Percentiles rank a stretch among this genome's conserved stretches.
phyloP scores from a whole-genome alignment of 495 filamentous ascomycete species.

The Platismatia glauca region DNA sequence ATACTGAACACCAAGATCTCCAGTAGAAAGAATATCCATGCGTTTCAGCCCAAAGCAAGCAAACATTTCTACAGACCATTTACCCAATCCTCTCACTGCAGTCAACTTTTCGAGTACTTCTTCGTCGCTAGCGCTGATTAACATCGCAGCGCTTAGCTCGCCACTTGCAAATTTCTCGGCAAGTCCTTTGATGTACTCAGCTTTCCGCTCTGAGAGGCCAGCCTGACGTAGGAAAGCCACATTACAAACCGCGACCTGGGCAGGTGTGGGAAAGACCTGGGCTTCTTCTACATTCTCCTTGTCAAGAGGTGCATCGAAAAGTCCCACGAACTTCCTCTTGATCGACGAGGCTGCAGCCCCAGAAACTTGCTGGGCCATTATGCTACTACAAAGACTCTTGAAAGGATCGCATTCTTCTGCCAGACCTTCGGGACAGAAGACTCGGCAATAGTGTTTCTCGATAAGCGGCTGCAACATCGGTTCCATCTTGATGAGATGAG shows the following conservation, averaged over 20 bases:
- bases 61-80: constrained; percentile 97
- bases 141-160: constrained; percentile 63
- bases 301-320: constrained; percentile 47
- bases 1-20: constrained; percentile 87
- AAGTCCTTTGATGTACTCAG: constrained; percentile 83
- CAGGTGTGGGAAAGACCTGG: constrained; percentile 62
- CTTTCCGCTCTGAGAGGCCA: constrained; percentile 84
- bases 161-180: constrained; percentile 69
- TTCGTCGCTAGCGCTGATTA: constrained; percentile 71
- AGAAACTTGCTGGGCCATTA: constrained; percentile 94
- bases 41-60: constrained; percentile 84
- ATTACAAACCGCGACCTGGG: constrained; percentile 51
- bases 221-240: constrained; percentile 66
- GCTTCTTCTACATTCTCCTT: constrained; percentile 14
- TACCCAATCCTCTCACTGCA: constrained; percentile 76
- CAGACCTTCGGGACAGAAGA: constrained; percentile 77
- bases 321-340: constrained; percentile 68
- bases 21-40: constrained; percentile 85
- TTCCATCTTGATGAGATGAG: constrained; percentile 69
- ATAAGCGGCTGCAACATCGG: constrained; percentile 64
- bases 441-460: constrained; percentile 60
- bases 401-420: constrained; percentile 84
- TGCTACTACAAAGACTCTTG: constrained; percentile 66
- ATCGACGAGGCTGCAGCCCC: constrained; percentile 85
- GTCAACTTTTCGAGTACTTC: constrained; percentile 67